Evolutionary conservation across 495 filamentous ascomycete genomes (phyloP), one percentile per base, ranked within the genome.

Genomic region (Terfezia boudieri): DNA sequence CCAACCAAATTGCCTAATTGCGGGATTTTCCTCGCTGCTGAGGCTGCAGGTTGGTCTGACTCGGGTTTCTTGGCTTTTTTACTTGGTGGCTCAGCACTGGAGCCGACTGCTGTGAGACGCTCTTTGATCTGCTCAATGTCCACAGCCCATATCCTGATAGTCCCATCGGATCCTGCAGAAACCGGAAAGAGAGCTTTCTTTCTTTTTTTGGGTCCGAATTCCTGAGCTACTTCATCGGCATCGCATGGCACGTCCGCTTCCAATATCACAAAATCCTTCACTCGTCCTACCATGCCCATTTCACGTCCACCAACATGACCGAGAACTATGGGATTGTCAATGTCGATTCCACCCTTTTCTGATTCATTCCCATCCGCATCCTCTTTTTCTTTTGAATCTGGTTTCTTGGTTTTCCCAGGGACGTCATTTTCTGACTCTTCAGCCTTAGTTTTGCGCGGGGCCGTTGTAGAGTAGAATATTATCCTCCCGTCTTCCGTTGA

Each of bases 401-500:
- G 7, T 32, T 32, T 32, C 37, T 55, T 49, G 8, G 17, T 36
- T 36, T 16, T 53, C 8, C 43, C 23, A 17, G 16, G 61, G 52
- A 2, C 26, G 48, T 41, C 17, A 8, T 59, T 57, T 23, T 72
- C 35, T 69, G 67, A 53, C 55, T 69, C 61, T 59, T 57, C 59
- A 7, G 60, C n/a, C n/a, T 12, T 26, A 14, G 12, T 4, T 20
- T 46, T 46, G 41, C 14, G 14, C n/a, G 54, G 49, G 0, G 49
- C 22, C n/a, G 46, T 68, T 2, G 84, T 87, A 49, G 79, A 79
- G 64, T 86, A 94, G 66, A 98, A 93, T 37, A 93, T 59, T 17
- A 98, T 71, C 48, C 83, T 73, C 17, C 92, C 90, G 66, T 96
- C 89, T 65, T 96, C 90, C 0, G 90, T 95, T n/a, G 86, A 84